Conservation (phyloP, 164 flowering plant genomes). For the Buxus sempervirens region DNA sequence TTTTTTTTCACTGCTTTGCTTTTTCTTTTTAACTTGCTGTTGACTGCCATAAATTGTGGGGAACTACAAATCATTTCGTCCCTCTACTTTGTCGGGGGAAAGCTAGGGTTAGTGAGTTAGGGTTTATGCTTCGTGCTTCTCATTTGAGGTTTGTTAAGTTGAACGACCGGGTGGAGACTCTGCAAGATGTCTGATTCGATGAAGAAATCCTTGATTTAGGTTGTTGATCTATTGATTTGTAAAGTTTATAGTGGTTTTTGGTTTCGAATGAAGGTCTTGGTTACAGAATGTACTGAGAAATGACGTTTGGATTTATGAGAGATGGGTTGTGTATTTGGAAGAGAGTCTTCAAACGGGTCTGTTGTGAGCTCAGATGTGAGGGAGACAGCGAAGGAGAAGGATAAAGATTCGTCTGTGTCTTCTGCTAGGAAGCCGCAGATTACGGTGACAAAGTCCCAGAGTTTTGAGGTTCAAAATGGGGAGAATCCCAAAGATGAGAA, state of each 20-base stretch:
- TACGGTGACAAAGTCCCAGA: slow-evolving; percentile 6
- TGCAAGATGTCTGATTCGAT: neutral
- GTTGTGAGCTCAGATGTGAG: slow-evolving; percentile 8
- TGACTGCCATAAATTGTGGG: slow-evolving; percentile 25
- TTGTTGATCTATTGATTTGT: neutral
- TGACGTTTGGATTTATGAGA: slow-evolving; percentile 6
- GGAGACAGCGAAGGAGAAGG: slow-evolving; percentile 13
- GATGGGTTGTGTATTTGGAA: slow-evolving; percentile 39
- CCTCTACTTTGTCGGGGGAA: slow-evolving; percentile 16
- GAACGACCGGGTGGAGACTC: neutral
- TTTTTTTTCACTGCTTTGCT: neutral
- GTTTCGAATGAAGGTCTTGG: slow-evolving; percentile 8
- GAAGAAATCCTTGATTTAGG: neutral
- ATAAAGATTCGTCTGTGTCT: slow-evolving; percentile 9
- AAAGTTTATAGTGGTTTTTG: slow-evolving; percentile 15
- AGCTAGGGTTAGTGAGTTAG: slow-evolving; percentile 20
- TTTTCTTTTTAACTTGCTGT: slow-evolving; percentile 8
- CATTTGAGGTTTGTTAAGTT: neutral
- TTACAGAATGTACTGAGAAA: slow-evolving; percentile 6
- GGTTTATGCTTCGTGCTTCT: neutral
- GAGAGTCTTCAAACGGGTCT: slow-evolving; percentile 15
- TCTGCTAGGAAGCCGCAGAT: neutral
- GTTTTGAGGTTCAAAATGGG: slow-evolving; percentile 22
- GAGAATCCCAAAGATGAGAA: slow-evolving; percentile 29
- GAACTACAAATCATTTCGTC: slow-evolving; percentile 21